Percentiles rank a stretch among this genome's conserved stretches.
Conservation (phyloP, 1,284 basidiomycete genomes). For the Flammula alnicola region DNA sequence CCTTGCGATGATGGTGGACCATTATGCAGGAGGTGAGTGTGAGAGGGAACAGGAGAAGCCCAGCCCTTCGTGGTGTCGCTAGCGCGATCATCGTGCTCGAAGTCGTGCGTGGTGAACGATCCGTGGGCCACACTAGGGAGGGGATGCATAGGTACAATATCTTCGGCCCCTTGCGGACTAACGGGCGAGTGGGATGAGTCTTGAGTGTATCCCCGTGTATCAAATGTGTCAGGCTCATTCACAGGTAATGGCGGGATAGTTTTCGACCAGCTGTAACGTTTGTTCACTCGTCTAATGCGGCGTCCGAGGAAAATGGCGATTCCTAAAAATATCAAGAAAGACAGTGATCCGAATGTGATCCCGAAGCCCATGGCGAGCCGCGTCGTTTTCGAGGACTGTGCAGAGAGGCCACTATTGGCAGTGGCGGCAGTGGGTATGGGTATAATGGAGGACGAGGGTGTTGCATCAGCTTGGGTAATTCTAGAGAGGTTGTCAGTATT, state of each 20-base stretch:
- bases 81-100: constrained; percentile 8
- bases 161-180: constrained; percentile 5
- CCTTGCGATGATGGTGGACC: constrained; percentile 7
- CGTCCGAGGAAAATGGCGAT: constrained; percentile 18
- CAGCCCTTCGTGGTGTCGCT: constrained; percentile 4
- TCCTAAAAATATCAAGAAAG: constrained; percentile 20
- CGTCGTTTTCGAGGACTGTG: constrained; percentile 12
- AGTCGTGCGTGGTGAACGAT: constrained; percentile 14
- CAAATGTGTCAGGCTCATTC: constrained; percentile 3
- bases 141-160: constrained; percentile 13
- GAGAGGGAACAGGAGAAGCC: constrained; percentile 11
- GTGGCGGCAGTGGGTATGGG: constrained; percentile 1
- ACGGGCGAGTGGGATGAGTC: background rate
- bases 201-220: constrained; percentile 1
- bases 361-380: constrained; percentile 22
- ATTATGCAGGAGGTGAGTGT: constrained; percentile 3
- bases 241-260: constrained; percentile 12
- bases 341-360: constrained; percentile 18
- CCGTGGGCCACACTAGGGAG: constrained; percentile 16
- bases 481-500: constrained; percentile 5
- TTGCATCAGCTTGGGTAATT: background rate
- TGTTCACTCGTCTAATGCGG: constrained; percentile 15
- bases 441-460: too few species aligned
- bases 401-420: background rate
- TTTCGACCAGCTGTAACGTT: constrained; percentile 14